phyloP scores from a whole-genome alignment of 192 early-diverging fungal species.

The Linnemannia schmuckeri region DNA sequence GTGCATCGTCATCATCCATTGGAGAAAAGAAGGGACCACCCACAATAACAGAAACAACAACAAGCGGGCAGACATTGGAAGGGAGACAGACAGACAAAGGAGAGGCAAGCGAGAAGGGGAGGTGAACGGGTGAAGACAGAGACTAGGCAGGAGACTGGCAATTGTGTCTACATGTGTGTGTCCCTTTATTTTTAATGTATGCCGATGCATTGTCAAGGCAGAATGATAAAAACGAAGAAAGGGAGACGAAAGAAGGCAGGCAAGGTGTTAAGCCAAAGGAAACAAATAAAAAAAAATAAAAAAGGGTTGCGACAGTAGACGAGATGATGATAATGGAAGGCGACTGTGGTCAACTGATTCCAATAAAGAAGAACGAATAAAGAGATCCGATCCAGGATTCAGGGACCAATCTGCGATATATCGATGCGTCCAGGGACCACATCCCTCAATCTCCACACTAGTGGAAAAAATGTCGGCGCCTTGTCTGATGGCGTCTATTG shows the following conservation, averaged over 20 bases:
- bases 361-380: not conserved
- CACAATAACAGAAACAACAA: no score
- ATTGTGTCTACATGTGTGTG: not conserved
- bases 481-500: no score
- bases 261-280: not conserved
- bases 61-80: not conserved
- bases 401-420: not conserved
- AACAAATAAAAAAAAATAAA: not conserved
- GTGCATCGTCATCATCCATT: not conserved
- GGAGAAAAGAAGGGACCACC: not conserved
- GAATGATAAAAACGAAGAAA: not conserved
- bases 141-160: not conserved
- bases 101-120: not conserved
- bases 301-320: not conserved
- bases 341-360: not conserved
- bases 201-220: not conserved
- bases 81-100: no score
- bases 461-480: no score
- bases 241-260: not conserved
- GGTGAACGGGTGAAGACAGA: not conserved
- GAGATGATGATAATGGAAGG: not conserved
- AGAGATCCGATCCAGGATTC: not conserved
- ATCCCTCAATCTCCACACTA: not conserved
- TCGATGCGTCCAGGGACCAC: not conserved
- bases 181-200: conserved; percentile 5